Evolutionary conservation across 23 red algal genomes (phyloP), one percentile per base, ranked within the genome.

Genomic region (Rhodosorus marinus): DNA sequence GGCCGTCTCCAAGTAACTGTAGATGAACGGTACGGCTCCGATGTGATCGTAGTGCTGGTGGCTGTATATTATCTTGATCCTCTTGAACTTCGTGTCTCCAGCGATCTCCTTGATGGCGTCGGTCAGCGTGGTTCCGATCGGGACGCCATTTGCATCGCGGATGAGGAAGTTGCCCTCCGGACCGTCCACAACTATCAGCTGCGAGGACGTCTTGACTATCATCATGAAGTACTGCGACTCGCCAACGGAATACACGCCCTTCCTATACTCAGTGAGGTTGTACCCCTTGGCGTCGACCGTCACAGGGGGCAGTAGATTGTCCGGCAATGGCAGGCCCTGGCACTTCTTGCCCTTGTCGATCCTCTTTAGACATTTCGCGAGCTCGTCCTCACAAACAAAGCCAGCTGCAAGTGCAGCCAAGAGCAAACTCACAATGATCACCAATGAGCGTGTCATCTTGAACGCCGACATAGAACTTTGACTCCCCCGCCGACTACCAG

Each of bases 31-130:
- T 2, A 57, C 33, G 8, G 54, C 24, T 7, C 68, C 68, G 26
- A 73, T 73, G 31, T 73, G 68, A 20, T 73, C 68, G 7, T 61
- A 49, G 8, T 73, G 68, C 4, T 26, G 38, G 15, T 73, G 68
- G 2, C 55, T 61, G 34, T 73, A 73, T 2, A 73, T 11, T 19
- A 73, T 41, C 24, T 73, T 47, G 11, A 73, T 35, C 0, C 5
- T 21, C 0, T 8, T 19, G n/a, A 57, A 57, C 1, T 41, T 2
- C 11, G 55, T 29, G 5, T 57, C 54, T 23, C 36, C 49, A 1
- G 62, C 23, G 2, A 73, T 1, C 17, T 51, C 5, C 31, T n/a
- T 5, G 0, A 60, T 49, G 11, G 68, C 68, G 32, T 26, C 24
- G 32, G 52, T 72, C 20, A 58, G 31, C 0, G 24, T 33, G 0